Base-by-base conservation (phyloP, 306 rosid genomes). In the Trifolium subterraneum region DNA sequence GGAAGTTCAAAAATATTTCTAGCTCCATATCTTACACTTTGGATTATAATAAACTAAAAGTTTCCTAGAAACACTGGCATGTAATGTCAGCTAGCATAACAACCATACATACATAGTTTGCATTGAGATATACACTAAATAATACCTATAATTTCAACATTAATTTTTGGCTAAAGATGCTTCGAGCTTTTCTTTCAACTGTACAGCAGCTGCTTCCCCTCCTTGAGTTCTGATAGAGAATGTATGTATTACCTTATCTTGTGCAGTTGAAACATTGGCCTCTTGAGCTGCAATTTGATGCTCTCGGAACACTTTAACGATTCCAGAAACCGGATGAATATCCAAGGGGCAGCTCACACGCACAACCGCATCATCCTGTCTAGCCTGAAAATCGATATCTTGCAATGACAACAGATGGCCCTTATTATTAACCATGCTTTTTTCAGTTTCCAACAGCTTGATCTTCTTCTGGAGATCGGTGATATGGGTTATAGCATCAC, bases 391-490 rank as follows among this genome's bases (percentile, higher is more conserved):
- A 87, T 93, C 98, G 47, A 93, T 80, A 48, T 93, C 98, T 16
- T 90, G 78, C 31, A 77, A 54, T 0, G 82, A 52, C 38, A 81
- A 80, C 76, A 27, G 81, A 66, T 63, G 83, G 13, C 83, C 85
- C 36, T 82, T 80, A 29, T 76, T 83, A 84, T 68, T 81, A 6
- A 33, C 77, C 68, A 86, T 84, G 76, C 81, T 84, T 78, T 88
- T 88, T 76, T 92, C 98, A 7, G 92, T 65, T 78, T 92, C 98
- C 87, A 92, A 64, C 29, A 90, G 87, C 87, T 84, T 86, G 75
- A 92, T 81, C 88, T 88, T 92, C 82, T 72, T 85, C 79, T 92
- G 98, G 27, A 92, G 96, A 86, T 92, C 96, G 0, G 93, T 92
- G 75, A 92, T 92, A 44, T 87, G 86, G 8, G 96, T 78, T 55